Base-by-base conservation (phyloP, 2,329 filamentous ascomycete genomes). In the Colletotrichum musicola region DNA sequence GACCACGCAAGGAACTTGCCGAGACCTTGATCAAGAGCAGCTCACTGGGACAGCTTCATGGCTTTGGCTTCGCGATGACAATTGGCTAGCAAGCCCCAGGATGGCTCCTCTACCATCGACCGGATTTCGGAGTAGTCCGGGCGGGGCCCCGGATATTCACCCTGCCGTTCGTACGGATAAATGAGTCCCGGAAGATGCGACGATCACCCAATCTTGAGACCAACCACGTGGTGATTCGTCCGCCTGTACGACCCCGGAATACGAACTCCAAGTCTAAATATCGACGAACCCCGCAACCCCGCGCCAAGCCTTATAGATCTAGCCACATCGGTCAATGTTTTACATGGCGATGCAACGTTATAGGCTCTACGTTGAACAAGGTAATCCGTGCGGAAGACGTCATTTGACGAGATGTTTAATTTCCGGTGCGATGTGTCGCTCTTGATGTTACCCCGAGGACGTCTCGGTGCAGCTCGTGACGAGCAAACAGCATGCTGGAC, bases 221-320 rank as follows among this genome's bases (percentile, higher is more conserved):
- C 14, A 54, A 54, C 5, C 16, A 18, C 4, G 14, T 38, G 4
- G 51, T 54, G 51, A 54, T 54, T 54, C 51, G 25, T 54, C n/a
- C 51, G 51, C 51, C 27, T 54, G 10, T 35, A 38, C 50, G 13
- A 38, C 27, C 16, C 25, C 25, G 51, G 30, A 20, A 54, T 38
- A 35, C 6, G 6, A 18, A 54, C 51, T 12, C 16, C 25, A 38
- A 38, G 6, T 5, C 51, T 9, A 20, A 20, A 13, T 38, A 12
- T 16, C 16, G 4, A 14, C 12, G 7, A 54, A 54, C 50, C 50
- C 50, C 50, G 50, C 50, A 38, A 54, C 50, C 50, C 50, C 50
- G 50, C 50, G 50, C 50, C 16, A 54, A 54, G 50, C 50, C 27
- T 16, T 2, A 30, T 27, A 6, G n/a, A 12, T 7, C 50, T 18